Evolutionary conservation across 1,139 yeast species (phyloP), one percentile per base, ranked within the genome.

Genomic region (Dujonia santamariae): DNA sequence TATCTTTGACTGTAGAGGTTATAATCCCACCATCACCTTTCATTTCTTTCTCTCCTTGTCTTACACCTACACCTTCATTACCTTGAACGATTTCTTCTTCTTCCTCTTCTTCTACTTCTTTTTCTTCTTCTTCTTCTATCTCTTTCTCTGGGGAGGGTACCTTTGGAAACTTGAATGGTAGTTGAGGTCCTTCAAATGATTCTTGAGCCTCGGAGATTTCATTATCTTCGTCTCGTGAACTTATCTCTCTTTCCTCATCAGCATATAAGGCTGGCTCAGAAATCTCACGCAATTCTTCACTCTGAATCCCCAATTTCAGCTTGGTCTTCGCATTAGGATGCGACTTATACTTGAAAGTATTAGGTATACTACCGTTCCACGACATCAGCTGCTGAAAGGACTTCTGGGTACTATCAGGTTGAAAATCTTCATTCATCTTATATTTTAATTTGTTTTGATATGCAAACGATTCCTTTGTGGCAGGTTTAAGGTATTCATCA

Each of bases 251-350:
- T 15, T 16, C 20, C 17, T 22, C 13, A 9, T 18, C 7, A 16
- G 20, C 25, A 16, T 13, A 12, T 11, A 9, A 26, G 17, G 16
- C 29, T 15, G 33, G 35, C 4, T 26, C 23, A 11, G 29, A 18
- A 26, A n/a, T n/a, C n/a, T n/a, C n/a, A n/a, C n/a, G n/a, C n/a
- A n/a, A n/a, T n/a, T n/a, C n/a, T n/a, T n/a, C n/a, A 11, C 6
- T 33, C 39, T 18, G 31, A 18, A 9, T 21, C 28, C 7, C 51
- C 59, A n/a, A 64, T 48, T 14, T 48, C 50, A 4, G 54, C 43
- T 67, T 69, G 0, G 75, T 62, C 37, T 51, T 59, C 18, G 75
- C 75, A 44, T 67, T 69, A 7, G 75, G 73, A 42, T 66, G 72
- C 8, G 70, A 62, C 41, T 68, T 69, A 44, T 67, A 60, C 37